phyloP scores from a whole-genome alignment of 257 asterid genomes.

The Lithospermum erythrorhizon region DNA sequence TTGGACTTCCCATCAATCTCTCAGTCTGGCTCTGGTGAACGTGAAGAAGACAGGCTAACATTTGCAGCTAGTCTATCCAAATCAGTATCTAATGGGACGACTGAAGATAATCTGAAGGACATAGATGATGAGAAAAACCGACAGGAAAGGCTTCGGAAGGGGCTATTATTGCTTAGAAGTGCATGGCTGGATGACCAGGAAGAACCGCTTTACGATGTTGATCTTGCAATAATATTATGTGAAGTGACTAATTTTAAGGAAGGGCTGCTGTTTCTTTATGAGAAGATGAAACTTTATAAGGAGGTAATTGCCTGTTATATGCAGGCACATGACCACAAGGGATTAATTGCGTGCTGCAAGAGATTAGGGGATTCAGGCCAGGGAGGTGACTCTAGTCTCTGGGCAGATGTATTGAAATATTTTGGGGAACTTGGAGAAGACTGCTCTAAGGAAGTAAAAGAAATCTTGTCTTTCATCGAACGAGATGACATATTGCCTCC shows the following conservation, averaged over 20 bases:
- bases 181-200: slow-evolving; percentile 94
- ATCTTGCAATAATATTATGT: slow-evolving; percentile 78
- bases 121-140: slow-evolving; percentile 42
- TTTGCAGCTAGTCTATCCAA: slow-evolving; percentile 18
- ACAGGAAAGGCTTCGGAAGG: slow-evolving; percentile 60
- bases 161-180: slow-evolving; percentile 60
- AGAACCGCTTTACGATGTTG: slow-evolving; percentile 85
- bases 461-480: slow-evolving; percentile 73
- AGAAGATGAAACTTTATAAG: slow-evolving; percentile 88
- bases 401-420: slow-evolving; percentile 88
- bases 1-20: slow-evolving; percentile 71
- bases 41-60: slow-evolving; percentile 26
- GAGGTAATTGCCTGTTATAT: slow-evolving; percentile 93
- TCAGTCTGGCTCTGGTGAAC: slow-evolving; percentile 29
- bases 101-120: slow-evolving; percentile 14
- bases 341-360: slow-evolving; percentile 95
- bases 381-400: slow-evolving; percentile 85
- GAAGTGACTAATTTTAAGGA: slow-evolving; percentile 74
- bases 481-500: slow-evolving; percentile 96
- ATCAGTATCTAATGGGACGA: slow-evolving; percentile 38
- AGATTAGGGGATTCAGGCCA: slow-evolving; percentile 80
- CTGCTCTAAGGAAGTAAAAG: slow-evolving; percentile 89
- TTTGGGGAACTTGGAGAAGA: slow-evolving; percentile 98
- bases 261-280: slow-evolving; percentile 76
- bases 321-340: slow-evolving; percentile 91